A percentile compares a stretch with the other conserved stretches of the same genome.
Evolutionary conservation across 306 rosid genomes (phyloP).

Genomic region (Gynostemma pentaphyllum): DNA sequence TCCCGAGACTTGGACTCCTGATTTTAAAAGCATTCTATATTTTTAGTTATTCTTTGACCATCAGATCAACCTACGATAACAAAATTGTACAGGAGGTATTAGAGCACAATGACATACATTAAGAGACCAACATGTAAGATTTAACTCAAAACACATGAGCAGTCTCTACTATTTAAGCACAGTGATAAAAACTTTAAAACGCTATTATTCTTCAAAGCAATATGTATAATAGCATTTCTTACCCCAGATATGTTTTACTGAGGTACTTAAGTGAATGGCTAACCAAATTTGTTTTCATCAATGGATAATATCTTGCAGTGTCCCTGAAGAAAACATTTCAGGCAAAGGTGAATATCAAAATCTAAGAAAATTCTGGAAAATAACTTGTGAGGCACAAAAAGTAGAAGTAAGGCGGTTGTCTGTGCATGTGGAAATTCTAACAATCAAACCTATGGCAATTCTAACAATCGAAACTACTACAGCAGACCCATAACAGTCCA

Average conservation of each 20-base stretch:
- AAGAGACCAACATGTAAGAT: background rate
- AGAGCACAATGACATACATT: background rate
- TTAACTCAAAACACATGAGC: background rate
- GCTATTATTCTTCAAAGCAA: background rate
- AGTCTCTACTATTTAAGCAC: background rate
- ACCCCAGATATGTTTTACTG: conserved; percentile 68
- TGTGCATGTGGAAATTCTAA: background rate
- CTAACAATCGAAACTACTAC: no score
- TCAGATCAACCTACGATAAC: background rate
- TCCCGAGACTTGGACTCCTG: background rate
- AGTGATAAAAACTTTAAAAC: background rate
- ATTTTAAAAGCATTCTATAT: background rate
- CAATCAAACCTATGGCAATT: no score
- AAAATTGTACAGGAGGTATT: background rate
- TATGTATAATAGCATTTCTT: conserved; percentile 22
- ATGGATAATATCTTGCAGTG: conserved; percentile 64
- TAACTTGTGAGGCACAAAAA: background rate
- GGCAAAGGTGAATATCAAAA: background rate
- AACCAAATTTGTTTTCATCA: conserved; percentile 72
- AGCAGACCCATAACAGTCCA: background rate
- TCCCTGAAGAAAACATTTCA: conserved; percentile 40
- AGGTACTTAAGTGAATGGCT: conserved; percentile 87
- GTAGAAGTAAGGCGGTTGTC: background rate
- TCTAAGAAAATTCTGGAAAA: background rate
- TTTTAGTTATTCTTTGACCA: background rate